Base-by-base conservation (phyloP, 2,329 filamentous ascomycete species). In the Epichloe typhina region DNA sequence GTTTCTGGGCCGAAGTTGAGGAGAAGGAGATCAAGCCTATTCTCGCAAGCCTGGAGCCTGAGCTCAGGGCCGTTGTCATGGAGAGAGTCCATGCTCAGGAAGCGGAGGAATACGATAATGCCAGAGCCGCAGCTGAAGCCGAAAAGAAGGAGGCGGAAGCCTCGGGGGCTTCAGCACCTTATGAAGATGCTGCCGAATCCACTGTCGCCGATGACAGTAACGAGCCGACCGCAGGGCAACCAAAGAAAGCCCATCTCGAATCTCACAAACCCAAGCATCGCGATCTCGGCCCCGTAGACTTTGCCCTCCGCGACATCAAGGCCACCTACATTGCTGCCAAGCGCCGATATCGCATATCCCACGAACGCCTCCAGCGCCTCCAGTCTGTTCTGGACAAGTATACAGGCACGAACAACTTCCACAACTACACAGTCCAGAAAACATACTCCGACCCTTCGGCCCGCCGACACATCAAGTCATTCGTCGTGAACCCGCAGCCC, bases 381-480 rank as follows among this genome's bases (percentile, higher is more conserved):
- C 88, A 95, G 65, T 76, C 80, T 36, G 82, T 83, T 0, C 76
- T 98, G 9, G 69, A 80, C 59, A 73, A 77, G 56, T 98, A 93
- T 68, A 69, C 84, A 9, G 93, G 93, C 55, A 96, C 90, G 4
- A 78, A 77, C 61, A 95, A 95, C 72, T 98, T 84, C 73, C 90
- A 96, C 77, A 98, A 98, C 75, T 98, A 94, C 73, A 98, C 93
- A 2, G 82, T 98, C 52, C 85, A 93, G 58, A 98, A 97, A 70
- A 74, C 79, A 0, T 82, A 77, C 69, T 77, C 72, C 38, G 93
- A 98, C 63, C 79, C 89, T 0, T 94, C 88, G 0, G 82, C 89
- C 12, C 93, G 91, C 68, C 82, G 93, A 5, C 82, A 86, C 62
- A 98, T 98, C 73, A 93, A 90, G 65, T 93, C 87, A 2, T 98